Evolutionary conservation across 306 rosid genomes (phyloP).

Genomic region (Medicago lupulina): DNA sequence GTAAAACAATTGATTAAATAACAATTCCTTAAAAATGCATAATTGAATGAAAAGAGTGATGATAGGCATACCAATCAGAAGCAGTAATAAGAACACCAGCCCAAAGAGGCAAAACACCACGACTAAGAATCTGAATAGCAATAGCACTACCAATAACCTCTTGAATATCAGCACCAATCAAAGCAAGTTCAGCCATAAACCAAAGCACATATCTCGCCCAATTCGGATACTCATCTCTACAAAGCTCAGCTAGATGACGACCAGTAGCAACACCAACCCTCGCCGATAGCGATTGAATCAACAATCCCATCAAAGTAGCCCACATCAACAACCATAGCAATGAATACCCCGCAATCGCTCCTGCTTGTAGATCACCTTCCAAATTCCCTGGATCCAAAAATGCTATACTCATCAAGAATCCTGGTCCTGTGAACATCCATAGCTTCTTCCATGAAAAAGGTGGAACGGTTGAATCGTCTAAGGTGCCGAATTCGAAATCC

Average conservation of each 20-base stretch:
- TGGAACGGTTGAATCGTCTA: conserved; percentile 52
- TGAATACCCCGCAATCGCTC: conserved; percentile 88
- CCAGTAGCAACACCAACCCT: conserved; percentile 86
- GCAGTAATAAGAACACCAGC: conserved; percentile 88
- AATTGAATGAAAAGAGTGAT: neutral
- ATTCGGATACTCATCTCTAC: conserved; percentile 78
- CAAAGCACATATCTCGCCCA: conserved; percentile 76
- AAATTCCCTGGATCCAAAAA: conserved; percentile 92
- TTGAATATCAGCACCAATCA: conserved; percentile 91
- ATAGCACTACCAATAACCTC: conserved; percentile 96
- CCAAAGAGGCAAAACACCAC: conserved; percentile 79
- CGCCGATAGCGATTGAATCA: conserved; percentile 75
- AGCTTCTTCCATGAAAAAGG: conserved; percentile 86
- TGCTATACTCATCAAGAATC: conserved; percentile 91
- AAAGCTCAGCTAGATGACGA: conserved; percentile 80
- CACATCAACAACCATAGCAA: conserved; percentile 83
- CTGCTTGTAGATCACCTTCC: conserved; percentile 91
- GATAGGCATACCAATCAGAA: conserved; percentile 67
- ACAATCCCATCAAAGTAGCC: conserved; percentile 82
- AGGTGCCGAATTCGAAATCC: conserved; percentile 49
- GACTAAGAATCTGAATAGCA: conserved; percentile 84
- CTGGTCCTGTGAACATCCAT: conserved; percentile 86
- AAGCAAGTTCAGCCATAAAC: conserved; percentile 93
- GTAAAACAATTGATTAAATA: neutral
- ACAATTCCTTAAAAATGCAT: neutral